Evolutionary conservation across 768 basidiomycete species (phyloP), one percentile per base, ranked within the genome.

Genomic region (Termitomyces sp.): DNA sequence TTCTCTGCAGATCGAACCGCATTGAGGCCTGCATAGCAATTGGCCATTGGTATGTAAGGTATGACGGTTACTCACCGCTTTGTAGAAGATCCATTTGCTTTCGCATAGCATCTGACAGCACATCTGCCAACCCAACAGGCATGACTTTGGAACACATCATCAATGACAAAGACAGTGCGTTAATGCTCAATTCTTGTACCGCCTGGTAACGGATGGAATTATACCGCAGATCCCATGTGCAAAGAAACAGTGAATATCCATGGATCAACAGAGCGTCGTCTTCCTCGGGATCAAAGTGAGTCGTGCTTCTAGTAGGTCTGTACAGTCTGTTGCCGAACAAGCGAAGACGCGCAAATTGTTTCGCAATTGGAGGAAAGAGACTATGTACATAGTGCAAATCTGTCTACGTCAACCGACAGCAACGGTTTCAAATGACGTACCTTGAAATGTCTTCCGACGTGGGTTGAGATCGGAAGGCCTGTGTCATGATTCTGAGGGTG

Each of bases 171-270:
- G 62, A 57, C 5, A 71, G 56, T 0, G 65, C 65, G 1, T 65
- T 61, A 6, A 69, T 53, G n/a, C 68, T 64, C 50, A 68, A 66
- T 15, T 62, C 64, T 44, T 72, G 68, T 0, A 67, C 65, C 46
- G 57, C 64, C 38, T 68, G 62, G 47, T 68, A 72, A 0, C 59
- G 57, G 44, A 50, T 55, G 10, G 68, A 62, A 46, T 63, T 64
- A 31, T 63, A 60, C 8, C 71, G 67, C 1, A 72, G 61, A 5
- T 68, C 62, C 19, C 63, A 57, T 37, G 67, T 67, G 57, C 66
- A 68, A 21, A 73, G 59, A 53, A 69, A 72, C 4, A 71, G 50
- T 12, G 68, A 68, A 43, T 72, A 72, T 21, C 64, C 69, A 47
- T 67, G 68, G 17, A 70, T 63, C 41, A 71, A 59, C 6, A 70